phyloP scores from a whole-genome alignment of 495 filamentous ascomycete species.

The Pyronema domesticum region DNA sequence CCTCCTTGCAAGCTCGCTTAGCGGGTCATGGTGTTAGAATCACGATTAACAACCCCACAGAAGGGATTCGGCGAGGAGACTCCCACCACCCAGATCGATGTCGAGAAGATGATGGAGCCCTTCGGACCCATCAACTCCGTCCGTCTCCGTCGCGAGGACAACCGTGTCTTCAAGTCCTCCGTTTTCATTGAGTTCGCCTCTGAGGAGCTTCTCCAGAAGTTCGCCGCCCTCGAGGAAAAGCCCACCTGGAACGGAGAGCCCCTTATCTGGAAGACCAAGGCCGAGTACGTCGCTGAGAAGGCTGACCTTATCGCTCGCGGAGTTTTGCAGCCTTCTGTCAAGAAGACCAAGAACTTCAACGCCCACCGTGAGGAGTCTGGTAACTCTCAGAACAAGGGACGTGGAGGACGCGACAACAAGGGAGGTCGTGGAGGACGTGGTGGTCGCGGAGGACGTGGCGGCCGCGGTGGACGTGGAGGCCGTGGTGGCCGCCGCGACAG shows the following conservation, averaged over 20 bases:
- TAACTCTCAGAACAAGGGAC: constrained; percentile 38
- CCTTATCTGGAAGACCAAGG: constrained; percentile 66
- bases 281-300: constrained; percentile 69
- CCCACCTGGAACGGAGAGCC: constrained; percentile 61
- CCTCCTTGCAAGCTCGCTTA: not conserved
- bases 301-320: constrained; percentile 56
- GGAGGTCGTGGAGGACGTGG: constrained; percentile 29
- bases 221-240: constrained; percentile 60
- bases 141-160: constrained; percentile 61
- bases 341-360: constrained; percentile 14
- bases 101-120: constrained; percentile 76
- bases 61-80: constrained; percentile 83
- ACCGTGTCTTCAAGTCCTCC: constrained; percentile 70
- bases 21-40: not conserved
- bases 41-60: constrained; percentile 3
- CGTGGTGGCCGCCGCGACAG: constrained; percentile 11
- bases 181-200: constrained; percentile 81
- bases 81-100: constrained; percentile 65
- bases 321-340: constrained; percentile 31
- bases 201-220: constrained; percentile 55
- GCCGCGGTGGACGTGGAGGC: constrained; percentile 25
- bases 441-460: constrained; percentile 24
- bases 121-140: constrained; percentile 67
- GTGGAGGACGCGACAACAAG: constrained; percentile 29
- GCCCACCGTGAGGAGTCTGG: constrained; percentile 35